Evolutionary conservation across 495 filamentous ascomycete species (phyloP).

Genomic region (Talaromyces thailandensis): DNA sequence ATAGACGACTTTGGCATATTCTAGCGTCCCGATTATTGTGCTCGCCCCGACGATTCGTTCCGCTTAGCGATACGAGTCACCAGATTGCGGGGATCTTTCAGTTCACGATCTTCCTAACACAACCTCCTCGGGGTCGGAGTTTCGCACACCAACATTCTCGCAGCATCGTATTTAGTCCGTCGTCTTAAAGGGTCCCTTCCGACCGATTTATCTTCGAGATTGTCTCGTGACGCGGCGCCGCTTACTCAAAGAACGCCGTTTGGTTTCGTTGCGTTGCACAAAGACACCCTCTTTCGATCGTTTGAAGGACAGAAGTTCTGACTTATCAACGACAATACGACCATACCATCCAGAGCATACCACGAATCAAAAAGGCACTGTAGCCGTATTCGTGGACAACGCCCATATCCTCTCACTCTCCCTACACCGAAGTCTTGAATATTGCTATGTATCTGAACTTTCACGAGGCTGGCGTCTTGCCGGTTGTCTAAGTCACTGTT

Average conservation of each 20-base stretch:
- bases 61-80: background rate
- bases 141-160: background rate
- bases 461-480: constrained; percentile 1
- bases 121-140: background rate
- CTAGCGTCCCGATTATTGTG: background rate
- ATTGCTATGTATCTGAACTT: background rate
- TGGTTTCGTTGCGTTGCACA: background rate
- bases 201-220: background rate
- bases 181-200: background rate
- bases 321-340: background rate
- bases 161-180: background rate
- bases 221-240: background rate
- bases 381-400: constrained; percentile 4
- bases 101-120: background rate
- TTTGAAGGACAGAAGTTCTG: background rate
- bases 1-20: background rate
- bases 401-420: background rate
- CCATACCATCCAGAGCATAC: background rate
- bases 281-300: background rate
- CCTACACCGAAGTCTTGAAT: background rate
- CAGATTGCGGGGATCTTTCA: background rate
- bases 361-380: constrained; percentile 7
- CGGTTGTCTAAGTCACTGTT: constrained; percentile 4
- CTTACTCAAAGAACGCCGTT: background rate
- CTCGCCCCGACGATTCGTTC: background rate